These are phyloP conservation scores for Verticillium longisporum DNA, from an alignment of 2,329 filamentous ascomycete species.

Conservation along the genomic window DNA sequence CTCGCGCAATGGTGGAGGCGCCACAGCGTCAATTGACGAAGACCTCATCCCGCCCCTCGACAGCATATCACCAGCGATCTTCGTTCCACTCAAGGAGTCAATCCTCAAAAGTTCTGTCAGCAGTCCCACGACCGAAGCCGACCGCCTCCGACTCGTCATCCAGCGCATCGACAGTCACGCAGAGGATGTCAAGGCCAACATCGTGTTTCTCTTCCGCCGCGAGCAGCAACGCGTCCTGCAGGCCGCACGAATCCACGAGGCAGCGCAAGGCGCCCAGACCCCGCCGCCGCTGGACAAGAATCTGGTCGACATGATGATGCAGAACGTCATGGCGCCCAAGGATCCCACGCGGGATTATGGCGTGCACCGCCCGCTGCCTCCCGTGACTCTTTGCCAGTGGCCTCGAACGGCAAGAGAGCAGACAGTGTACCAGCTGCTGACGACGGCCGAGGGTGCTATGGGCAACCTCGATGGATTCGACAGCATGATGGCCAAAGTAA, in stretches of 20 bases:
- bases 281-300: constrained; percentile 6
- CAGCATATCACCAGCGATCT: constrained; percentile 21
- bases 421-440: not conserved
- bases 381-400: constrained; percentile 10
- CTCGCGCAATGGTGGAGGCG: not conserved
- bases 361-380: constrained; percentile 1
- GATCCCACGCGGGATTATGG: constrained; percentile 16
- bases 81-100: constrained; percentile 24
- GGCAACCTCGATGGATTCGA: not conserved
- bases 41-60: constrained; percentile 17
- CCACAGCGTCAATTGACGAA: not conserved
- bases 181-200: constrained; percentile 20
- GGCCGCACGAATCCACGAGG: constrained; percentile 11
- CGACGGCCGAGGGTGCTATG: not conserved
- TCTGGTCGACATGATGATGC: constrained; percentile 19
- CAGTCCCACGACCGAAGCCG: constrained; percentile 17
- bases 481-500: not conserved
- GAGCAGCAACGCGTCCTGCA: constrained; percentile 22
- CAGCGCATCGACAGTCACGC: constrained; percentile 22
- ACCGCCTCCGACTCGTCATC: constrained; percentile 20
- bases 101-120: constrained; percentile 17
- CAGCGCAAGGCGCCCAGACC: not conserved
- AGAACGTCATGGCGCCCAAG: constrained; percentile 17
- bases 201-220: constrained; percentile 23
- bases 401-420: constrained; percentile 4